phyloP scores from a whole-genome alignment of 208 protist species.

The Entamoeba histolytica region DNA sequence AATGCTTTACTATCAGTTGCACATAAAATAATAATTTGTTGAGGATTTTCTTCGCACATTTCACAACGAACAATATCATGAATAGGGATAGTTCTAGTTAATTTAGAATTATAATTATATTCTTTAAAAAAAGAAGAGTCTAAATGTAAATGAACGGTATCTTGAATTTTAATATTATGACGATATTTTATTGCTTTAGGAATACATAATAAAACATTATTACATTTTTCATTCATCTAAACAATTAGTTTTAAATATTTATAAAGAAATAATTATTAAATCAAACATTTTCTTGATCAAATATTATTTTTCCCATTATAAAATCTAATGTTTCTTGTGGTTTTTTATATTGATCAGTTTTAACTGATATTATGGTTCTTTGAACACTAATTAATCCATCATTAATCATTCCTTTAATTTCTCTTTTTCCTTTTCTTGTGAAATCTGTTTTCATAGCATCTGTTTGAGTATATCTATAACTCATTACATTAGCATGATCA shows the following conservation, averaged over 20 bases:
- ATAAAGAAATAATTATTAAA: too few relatives aligned
- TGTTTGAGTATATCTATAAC: slow-evolving; percentile 13
- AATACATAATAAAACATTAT: not conserved
- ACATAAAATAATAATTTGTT: not conserved
- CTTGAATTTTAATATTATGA: not conserved
- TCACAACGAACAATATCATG: not conserved
- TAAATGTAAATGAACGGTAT: not conserved
- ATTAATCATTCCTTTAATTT: slow-evolving; percentile 4
- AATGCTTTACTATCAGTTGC: not conserved
- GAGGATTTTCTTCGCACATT: not conserved
- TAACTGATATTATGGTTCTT: not conserved
- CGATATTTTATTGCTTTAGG: not conserved
- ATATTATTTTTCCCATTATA: not conserved
- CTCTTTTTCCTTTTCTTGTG: slow-evolving; percentile 23
- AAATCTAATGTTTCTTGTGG: not conserved
- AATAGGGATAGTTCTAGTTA: not conserved
- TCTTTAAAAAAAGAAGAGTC: not conserved
- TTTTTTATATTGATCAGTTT: not conserved
- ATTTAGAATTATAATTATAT: not conserved
- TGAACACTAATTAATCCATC: not conserved
- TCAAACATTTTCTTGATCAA: not conserved
- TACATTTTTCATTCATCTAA: not conserved
- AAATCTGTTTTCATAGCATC: slow-evolving; percentile 22
- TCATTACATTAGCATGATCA: slow-evolving; percentile 17
- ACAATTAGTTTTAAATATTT: too few relatives aligned